Evolutionary conservation across 495 filamentous ascomycete genomes (phyloP), one percentile per base, ranked within the genome.

Genomic region (Symbiotaphrina buchneri): DNA sequence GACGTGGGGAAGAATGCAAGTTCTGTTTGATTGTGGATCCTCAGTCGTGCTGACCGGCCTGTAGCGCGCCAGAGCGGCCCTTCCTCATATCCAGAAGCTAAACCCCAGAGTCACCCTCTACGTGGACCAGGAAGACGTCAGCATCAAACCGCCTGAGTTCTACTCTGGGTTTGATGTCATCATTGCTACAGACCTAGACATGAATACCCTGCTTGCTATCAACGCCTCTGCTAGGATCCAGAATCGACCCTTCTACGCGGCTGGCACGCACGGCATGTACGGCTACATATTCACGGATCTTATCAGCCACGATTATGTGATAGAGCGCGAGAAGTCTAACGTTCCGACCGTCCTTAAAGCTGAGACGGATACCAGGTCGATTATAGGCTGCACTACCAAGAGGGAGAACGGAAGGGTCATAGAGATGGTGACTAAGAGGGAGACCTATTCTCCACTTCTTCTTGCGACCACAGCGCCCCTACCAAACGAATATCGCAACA

Each of bases 211-310:
- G 34, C 69, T 65, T 20, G 59, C 58, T 8, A 76, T 94, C 53
- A 93, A 97, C 49, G 73, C 74, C 7, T 68, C 72, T 10, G 79
- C 80, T 23, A 74, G 83, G 19, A 52, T 85, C 15, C 63, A 71
- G 33, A 59, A 65, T 36, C 63, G 67, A 23, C 71, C 77, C 15
- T 93, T 93, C 55, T 97, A 97, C 51, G 82, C 83, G 18, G 77
- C 80, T 13, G 72, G 68, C 27, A 65, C 74, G 7, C 82, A 93
- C 47, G 87, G 87, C 16, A 63, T 94, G 44, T 93, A 91, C 51
- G 90, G 90, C 18, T 97, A 78, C 47, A 73, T 91, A 31, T 97
- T 97, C 49, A 74, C 80, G 14, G 87, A 97, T 46, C 59, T 97
- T 8, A 77, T 90, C 42, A 59, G 61, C 27, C 87, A 95, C 46